phyloP scores from a whole-genome alignment of 2,329 filamentous ascomycete species.

The Beauveria caledonica region DNA sequence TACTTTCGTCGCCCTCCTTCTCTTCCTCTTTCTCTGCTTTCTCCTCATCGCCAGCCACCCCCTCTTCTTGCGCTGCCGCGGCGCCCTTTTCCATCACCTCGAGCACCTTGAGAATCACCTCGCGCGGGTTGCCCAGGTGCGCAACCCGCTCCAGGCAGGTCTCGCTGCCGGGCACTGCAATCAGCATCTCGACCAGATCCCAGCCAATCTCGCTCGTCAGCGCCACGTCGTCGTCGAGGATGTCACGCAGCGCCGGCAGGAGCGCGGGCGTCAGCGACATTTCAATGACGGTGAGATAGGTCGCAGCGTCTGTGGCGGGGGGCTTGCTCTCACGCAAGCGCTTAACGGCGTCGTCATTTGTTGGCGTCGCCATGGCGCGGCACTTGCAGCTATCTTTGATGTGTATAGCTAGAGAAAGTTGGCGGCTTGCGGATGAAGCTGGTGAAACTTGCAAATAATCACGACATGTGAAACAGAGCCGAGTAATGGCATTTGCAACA shows the following conservation, averaged over 20 bases:
- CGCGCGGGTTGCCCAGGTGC: constrained; percentile 68
- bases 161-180: constrained; percentile 60
- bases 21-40: not conserved
- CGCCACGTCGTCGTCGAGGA: constrained; percentile 60
- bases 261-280: constrained; percentile 60
- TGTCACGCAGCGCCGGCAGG: constrained; percentile 58
- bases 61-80: constrained; percentile 19
- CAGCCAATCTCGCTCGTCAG: constrained; percentile 73
- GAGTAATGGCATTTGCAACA: not conserved
- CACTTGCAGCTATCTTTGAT: not conserved
- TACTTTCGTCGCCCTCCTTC: constrained; percentile 22
- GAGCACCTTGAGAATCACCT: constrained; percentile 73
- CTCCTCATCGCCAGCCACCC: no score
- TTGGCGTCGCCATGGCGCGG: constrained; percentile 24
- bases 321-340: constrained; percentile 42
- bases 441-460: not conserved
- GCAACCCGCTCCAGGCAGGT: constrained; percentile 66
- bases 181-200: constrained; percentile 71
- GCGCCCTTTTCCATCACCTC: constrained; percentile 56
- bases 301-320: constrained; percentile 57
- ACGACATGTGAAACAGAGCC: not conserved
- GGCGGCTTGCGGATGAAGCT: not conserved
- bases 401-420: not conserved
- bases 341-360: constrained; percentile 33
- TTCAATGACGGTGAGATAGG: constrained; percentile 71